Conservation (phyloP, 2,329 filamentous ascomycete species). For the Botryotinia calthae region DNA sequence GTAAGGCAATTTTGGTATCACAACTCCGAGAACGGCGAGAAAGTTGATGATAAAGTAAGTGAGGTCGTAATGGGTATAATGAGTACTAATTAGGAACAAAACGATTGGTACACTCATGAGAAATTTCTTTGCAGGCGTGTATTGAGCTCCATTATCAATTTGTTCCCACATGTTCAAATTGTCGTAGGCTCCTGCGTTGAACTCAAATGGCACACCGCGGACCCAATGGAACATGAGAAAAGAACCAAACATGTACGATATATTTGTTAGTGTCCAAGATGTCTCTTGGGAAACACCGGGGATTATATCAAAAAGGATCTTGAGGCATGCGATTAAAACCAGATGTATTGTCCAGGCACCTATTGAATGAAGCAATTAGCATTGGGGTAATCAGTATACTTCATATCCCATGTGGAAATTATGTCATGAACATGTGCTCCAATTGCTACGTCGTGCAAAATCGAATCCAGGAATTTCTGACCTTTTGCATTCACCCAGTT, state of each 20-base stretch:
- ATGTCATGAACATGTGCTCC: background rate
- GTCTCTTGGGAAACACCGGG: slow-evolving; percentile 96
- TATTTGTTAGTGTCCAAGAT: slow-evolving; percentile 98
- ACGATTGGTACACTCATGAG: slow-evolving; percentile 90
- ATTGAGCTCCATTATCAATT: slow-evolving; percentile 98
- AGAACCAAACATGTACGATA: slow-evolving; percentile 97
- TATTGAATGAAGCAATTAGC: slow-evolving; percentile 42
- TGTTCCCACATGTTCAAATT: slow-evolving; percentile 99
- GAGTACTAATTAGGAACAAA: slow-evolving; percentile 93
- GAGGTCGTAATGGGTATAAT: slow-evolving; percentile 97
- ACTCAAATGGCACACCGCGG: slow-evolving; percentile 95
- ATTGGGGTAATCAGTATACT: slow-evolving; percentile 14
- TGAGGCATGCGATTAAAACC: slow-evolving; percentile 84
- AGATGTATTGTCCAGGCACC: slow-evolving; percentile 98
- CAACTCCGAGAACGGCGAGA: slow-evolving; percentile 83
- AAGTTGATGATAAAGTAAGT: slow-evolving; percentile 98
- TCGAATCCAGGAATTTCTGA: slow-evolving; percentile 46
- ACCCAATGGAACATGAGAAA: slow-evolving; percentile 99
- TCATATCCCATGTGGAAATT: background rate
- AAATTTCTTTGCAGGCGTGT: slow-evolving; percentile 98
- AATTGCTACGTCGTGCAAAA: background rate
- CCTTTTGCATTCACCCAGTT: slow-evolving; percentile 99
- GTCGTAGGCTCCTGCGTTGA: slow-evolving; percentile 97
- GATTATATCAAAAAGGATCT: slow-evolving; percentile 96
- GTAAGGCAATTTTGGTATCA: slow-evolving; percentile 94